phyloP scores from a whole-genome alignment of 2,329 filamentous ascomycete species.

The Chaetomium sp. region DNA sequence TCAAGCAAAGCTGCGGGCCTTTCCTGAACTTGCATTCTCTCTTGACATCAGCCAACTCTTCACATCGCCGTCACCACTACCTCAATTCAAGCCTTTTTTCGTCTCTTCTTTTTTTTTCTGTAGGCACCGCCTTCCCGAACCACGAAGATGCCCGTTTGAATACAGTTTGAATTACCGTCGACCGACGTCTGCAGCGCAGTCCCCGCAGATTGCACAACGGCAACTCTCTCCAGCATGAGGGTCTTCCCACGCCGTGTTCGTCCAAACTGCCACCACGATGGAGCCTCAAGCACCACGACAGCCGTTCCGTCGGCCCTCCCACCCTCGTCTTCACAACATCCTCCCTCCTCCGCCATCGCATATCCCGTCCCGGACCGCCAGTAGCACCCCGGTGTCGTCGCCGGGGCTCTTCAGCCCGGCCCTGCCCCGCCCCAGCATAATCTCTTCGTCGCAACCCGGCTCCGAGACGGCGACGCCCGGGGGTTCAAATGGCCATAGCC shows the following conservation, averaged over 20 bases:
- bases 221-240: conserved; percentile 34
- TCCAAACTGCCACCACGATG: conserved; percentile 34
- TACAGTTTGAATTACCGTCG: conserved; percentile 20
- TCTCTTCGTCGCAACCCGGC: conserved; percentile 45
- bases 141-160: conserved; percentile 29
- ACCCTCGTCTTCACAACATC: conserved; percentile 43
- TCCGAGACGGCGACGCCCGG: conserved; percentile 59
- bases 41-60: conserved; percentile 13
- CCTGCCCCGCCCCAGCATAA: conserved; percentile 46
- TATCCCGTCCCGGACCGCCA: conserved; percentile 52
- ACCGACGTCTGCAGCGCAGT: conserved; percentile 6
- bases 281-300: conserved; percentile 34
- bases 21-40: conserved; percentile 16
- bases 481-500: conserved; percentile 59
- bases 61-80: conserved; percentile 12
- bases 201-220: conserved; percentile 18
- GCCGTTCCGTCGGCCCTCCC: conserved; percentile 32
- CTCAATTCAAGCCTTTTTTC: not conserved
- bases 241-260: conserved; percentile 26
- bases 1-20: conserved; percentile 20
- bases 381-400: conserved; percentile 62
- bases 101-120: conserved; percentile 15
- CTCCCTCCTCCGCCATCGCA: conserved; percentile 43
- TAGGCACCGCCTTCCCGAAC: not conserved
- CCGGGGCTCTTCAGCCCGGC: conserved; percentile 63